Evolutionary conservation across 768 basidiomycete genomes (phyloP), one percentile per base, ranked within the genome.

Genomic region (Lactifluus pinguis): DNA sequence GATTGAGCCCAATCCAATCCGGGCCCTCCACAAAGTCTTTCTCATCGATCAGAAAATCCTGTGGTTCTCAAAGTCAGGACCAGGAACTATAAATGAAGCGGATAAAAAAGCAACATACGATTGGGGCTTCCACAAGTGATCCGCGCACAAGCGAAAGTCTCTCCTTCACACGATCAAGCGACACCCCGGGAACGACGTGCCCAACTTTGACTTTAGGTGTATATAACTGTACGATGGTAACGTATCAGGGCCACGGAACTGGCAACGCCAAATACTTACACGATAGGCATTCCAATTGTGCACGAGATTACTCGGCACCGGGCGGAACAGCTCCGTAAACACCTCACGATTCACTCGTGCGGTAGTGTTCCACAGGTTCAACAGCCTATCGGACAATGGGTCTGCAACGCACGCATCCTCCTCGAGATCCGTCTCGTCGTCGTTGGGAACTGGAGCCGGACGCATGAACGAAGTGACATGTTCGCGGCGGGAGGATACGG

Each of bases 1-100:
- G 89, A 72, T 90, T 86, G 41, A 90, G 73, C 5, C 80, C 85
- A 17, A 70, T 75, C 90, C 90, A 92, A 57, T 88, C 85, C 1
- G 83, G 76, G 0, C 85, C 86, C 61, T 79, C 79, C 11, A 83
- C 81, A 51, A 92, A 83, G 1, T 82, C 83, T 66, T 82, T 84
- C 63, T 92, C 81, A 61, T 91, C 89, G 52, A 89, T 89, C 52
- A 94, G 76, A 79, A 93, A 94, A 71, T 92, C 86, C 89, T 90
- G 66, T 49, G 36, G 57, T 58, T 41, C 60, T 41, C 39, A 52
- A 57, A 60, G 38, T 67, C 36, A 53, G 36, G 48, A 52, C n/a
- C 29, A 7, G 49, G 50, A 47, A 56, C 60, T 13, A 38, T 36
- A 19, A 2, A 58, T 11, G 45, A 21, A 36, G 42, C 17, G 34